Evolutionary conservation across 345 rosid genomes (phyloP), one percentile per base, ranked within the genome.

Genomic region (Populus davidiana): DNA sequence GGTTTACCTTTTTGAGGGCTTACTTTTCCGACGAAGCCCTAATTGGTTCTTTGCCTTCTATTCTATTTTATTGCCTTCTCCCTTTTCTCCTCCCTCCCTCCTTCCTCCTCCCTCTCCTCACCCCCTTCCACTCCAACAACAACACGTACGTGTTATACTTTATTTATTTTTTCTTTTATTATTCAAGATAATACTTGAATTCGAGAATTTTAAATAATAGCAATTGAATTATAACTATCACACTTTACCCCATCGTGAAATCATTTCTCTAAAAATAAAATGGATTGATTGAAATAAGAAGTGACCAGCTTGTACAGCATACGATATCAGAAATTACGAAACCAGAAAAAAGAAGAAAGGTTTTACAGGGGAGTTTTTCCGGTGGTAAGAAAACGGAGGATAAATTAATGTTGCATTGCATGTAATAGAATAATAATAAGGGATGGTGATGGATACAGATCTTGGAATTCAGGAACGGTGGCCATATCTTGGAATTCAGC

Each of bases 401-500:
- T 43, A 43, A 43, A 43, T 52, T 77, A 78, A 78, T 73, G 68
- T 77, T 76, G 12, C 82, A 82, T 66, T 78, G 80, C 70, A 83
- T 64, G 29, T 31, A 64, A 64, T 12, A 64, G 4, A 64, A 64
- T 29, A 31, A 29, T 17, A 64, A 64, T 5, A 64, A 64, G 2
- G 2, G 21, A 29, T 18, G 35, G 18, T 27, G 69, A 35, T 80
- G 63, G 5, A 23, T n/a, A n/a, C 83, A 85, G 86, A 83, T 83
- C 85, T 89, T 87, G 94, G 88, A 89, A 86, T 89, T 91, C 85
- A 83, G 84, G 74, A 88, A 85, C n/a, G 13, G 41, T 13, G 65
- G 39, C 81, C 84, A 82, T 86, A 84, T 84, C 86, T 89, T 88
- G 94, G 88, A 89, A 85, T 89, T 91, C 85, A 83, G 85, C 71